phyloP scores from a whole-genome alignment of 176 grass and related monocot genomes.

The Tillandsia fasciculata region DNA sequence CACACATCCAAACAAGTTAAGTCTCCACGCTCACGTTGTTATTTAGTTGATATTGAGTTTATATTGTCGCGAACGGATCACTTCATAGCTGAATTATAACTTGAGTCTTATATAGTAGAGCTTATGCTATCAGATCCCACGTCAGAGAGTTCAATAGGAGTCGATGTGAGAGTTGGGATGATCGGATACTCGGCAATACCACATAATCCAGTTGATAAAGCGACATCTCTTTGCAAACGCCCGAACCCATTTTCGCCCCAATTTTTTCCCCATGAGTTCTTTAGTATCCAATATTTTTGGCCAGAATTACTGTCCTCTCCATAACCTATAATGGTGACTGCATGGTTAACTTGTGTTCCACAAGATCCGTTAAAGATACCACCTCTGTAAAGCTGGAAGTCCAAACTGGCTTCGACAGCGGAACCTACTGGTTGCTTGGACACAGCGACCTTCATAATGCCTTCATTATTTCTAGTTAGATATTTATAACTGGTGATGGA shows the following conservation, averaged over 20 bases:
- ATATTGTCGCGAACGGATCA: too few relatives aligned
- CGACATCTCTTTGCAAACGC: conserved; percentile 28
- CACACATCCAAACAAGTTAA: too few relatives aligned
- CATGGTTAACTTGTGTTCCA: conserved; percentile 28
- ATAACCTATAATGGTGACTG: conserved; percentile 31
- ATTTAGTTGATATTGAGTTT: too few relatives aligned
- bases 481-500: neutral
- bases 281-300: conserved; percentile 34
- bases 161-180: conserved; percentile 19
- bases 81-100: too few relatives aligned
- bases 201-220: conserved; percentile 24
- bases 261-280: conserved; percentile 43
- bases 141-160: too few relatives aligned
- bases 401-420: conserved; percentile 6
- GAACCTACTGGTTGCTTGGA: conserved; percentile 39
- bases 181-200: conserved; percentile 18
- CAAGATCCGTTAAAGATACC: conserved; percentile 31
- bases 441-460: conserved; percentile 21
- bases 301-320: conserved; percentile 14
- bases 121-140: too few relatives aligned
- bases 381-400: conserved; percentile 37
- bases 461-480: conserved; percentile 12
- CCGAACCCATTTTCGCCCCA: conserved; percentile 40
- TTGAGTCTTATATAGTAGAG: too few relatives aligned
- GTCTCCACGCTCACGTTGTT: too few relatives aligned